Conservation (phyloP, 2,329 filamentous ascomycete species). For the Thelonectria olida region DNA sequence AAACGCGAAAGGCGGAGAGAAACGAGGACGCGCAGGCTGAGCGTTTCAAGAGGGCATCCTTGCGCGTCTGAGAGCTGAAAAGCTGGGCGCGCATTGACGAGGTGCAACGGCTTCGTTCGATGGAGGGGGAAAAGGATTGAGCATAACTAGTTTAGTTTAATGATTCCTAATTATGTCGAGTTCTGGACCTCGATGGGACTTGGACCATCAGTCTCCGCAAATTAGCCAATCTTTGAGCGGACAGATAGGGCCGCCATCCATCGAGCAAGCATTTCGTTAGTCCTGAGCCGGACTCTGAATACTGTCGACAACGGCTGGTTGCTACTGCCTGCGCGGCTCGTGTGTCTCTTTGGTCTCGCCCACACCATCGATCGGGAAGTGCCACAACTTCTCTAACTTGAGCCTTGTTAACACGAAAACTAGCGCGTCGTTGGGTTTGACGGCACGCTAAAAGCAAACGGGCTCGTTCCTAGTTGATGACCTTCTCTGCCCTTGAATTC, state of each 20-base stretch:
- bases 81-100: constrained; percentile 23
- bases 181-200: neutral
- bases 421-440: neutral
- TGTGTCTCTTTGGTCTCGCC: neutral
- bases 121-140: constrained; percentile 3
- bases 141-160: neutral
- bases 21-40: constrained; percentile 21
- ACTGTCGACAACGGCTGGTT: neutral
- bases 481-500: neutral
- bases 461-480: neutral
- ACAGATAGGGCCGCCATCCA: neutral
- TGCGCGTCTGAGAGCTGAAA: constrained; percentile 28
- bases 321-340: constrained; percentile 2
- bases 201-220: neutral
- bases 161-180: neutral
- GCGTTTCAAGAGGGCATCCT: constrained; percentile 34
- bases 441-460: neutral
- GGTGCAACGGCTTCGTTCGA: constrained; percentile 15
- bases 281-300: neutral
- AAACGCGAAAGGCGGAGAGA: constrained; percentile 27
- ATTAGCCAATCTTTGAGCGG: neutral
- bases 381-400: no score
- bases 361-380: constrained; percentile 4
- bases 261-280: neutral
- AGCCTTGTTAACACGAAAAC: neutral